Conservation (phyloP, 139 green algal species). For the Zygnema circumcarinatum region DNA sequence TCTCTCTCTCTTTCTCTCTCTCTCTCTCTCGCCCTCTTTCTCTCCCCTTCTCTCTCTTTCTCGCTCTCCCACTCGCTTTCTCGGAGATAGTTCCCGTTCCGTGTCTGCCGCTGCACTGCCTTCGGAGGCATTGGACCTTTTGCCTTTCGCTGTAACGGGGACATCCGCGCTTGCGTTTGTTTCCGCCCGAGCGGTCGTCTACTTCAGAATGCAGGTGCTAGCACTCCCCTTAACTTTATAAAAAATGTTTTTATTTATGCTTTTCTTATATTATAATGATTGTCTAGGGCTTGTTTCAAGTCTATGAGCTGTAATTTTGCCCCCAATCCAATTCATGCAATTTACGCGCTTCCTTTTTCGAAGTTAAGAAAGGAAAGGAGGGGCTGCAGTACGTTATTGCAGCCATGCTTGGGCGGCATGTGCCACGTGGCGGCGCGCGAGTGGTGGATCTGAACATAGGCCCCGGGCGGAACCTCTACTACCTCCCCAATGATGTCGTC, state of each 20-base stretch:
- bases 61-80: too few relatives aligned
- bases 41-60: too few relatives aligned
- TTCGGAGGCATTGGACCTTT: background rate
- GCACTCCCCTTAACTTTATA: background rate
- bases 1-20: too few relatives aligned
- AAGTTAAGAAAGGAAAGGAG: background rate
- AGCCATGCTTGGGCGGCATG: slow-evolving; percentile 46
- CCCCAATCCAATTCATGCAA: background rate
- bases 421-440: slow-evolving; percentile 42
- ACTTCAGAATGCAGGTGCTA: slow-evolving; percentile 7
- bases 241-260: slow-evolving; percentile 9
- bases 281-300: slow-evolving; percentile 3
- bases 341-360: background rate
- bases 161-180: background rate
- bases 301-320: background rate
- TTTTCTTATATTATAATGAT: background rate
- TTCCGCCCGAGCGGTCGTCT: background rate
- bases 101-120: background rate
- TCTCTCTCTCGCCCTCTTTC: too few relatives aligned
- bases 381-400: slow-evolving; percentile 48
- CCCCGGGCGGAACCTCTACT: slow-evolving; percentile 48
- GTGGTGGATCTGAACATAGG: slow-evolving; percentile 47
- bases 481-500: slow-evolving; percentile 39
- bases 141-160: background rate
- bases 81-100: too few relatives aligned